Percentiles rank a stretch among this genome's conserved stretches.
Evolutionary conservation across 306 rosid genomes (phyloP).

Genomic region (Sesbania bispinosa): DNA sequence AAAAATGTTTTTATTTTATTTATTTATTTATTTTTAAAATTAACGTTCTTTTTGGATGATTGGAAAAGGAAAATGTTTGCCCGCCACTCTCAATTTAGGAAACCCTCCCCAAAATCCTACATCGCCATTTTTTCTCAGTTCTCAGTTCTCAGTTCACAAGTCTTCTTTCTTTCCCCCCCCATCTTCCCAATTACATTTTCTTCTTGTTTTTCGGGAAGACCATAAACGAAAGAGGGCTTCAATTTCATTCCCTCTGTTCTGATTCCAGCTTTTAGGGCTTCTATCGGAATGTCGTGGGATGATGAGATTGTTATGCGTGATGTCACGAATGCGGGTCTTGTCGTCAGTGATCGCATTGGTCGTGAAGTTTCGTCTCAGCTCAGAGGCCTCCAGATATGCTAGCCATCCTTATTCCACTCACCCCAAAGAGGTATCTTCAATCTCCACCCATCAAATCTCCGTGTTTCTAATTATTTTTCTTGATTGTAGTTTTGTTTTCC

Average conservation of each 20-base stretch:
- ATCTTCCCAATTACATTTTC: background rate
- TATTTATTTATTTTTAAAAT: no score
- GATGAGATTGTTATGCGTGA: slow-evolving; percentile 82
- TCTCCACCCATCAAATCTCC: background rate
- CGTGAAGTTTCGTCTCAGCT: slow-evolving; percentile 80
- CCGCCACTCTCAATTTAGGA: slow-evolving; percentile 48
- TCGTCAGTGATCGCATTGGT: slow-evolving; percentile 82
- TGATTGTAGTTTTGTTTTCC: background rate
- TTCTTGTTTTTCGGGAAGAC: slow-evolving; percentile 27
- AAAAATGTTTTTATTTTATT: background rate
- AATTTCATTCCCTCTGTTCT: background rate
- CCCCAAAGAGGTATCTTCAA: slow-evolving; percentile 73
- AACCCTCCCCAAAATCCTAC: slow-evolving; percentile 68
- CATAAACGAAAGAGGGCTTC: background rate
- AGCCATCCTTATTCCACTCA: slow-evolving; percentile 88
- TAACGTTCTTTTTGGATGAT: no score
- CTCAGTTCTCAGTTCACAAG: background rate
- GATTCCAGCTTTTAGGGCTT: slow-evolving; percentile 37
- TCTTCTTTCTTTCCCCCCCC: background rate
- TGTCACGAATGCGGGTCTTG: slow-evolving; percentile 76
- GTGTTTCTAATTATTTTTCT: background rate
- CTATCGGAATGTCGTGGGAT: slow-evolving; percentile 61
- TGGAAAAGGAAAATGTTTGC: slow-evolving; percentile 25
- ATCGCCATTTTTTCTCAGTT: background rate
- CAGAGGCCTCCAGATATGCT: slow-evolving; percentile 81